Evolutionary conservation across 202 grass and related monocot species (phyloP).

Genomic region (Panicum virgatum): DNA sequence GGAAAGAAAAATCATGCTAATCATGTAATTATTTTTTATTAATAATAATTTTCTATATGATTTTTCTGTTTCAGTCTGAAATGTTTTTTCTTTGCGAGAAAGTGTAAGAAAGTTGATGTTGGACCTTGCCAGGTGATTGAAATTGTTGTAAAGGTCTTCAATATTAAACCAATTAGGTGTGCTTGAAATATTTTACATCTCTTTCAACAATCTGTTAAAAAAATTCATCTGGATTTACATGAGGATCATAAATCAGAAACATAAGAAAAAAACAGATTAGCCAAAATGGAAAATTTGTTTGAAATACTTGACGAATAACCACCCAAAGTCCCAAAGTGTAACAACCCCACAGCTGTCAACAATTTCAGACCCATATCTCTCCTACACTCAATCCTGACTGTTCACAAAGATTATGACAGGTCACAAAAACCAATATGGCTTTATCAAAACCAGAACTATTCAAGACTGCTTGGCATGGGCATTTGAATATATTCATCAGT

Average conservation of each 20-base stretch:
- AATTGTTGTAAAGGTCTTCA: background rate
- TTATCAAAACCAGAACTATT: too few relatives aligned
- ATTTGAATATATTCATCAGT: too few relatives aligned
- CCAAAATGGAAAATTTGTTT: background rate
- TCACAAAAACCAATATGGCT: too few relatives aligned
- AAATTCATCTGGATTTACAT: background rate
- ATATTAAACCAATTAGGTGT: background rate
- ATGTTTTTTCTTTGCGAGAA: background rate
- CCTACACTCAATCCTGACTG: too few relatives aligned
- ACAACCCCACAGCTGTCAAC: too few relatives aligned
- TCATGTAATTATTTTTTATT: conserved; percentile 43
- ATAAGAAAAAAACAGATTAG: too few relatives aligned
- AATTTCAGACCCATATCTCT: too few relatives aligned
- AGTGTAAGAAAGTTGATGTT: background rate
- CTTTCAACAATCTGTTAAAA: background rate
- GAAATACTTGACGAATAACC: background rate
- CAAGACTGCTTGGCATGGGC: too few relatives aligned
- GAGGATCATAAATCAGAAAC: background rate
- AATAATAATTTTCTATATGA: conserved; percentile 13
- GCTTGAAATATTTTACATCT: background rate
- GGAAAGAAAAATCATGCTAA: conserved; percentile 20
- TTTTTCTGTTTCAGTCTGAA: background rate
- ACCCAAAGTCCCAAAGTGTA: too few relatives aligned
- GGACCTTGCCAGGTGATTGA: background rate
- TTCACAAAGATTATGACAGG: too few relatives aligned